phyloP scores from a whole-genome alignment of 169 alveolate genomes.

The Eimeria brunetti region DNA sequence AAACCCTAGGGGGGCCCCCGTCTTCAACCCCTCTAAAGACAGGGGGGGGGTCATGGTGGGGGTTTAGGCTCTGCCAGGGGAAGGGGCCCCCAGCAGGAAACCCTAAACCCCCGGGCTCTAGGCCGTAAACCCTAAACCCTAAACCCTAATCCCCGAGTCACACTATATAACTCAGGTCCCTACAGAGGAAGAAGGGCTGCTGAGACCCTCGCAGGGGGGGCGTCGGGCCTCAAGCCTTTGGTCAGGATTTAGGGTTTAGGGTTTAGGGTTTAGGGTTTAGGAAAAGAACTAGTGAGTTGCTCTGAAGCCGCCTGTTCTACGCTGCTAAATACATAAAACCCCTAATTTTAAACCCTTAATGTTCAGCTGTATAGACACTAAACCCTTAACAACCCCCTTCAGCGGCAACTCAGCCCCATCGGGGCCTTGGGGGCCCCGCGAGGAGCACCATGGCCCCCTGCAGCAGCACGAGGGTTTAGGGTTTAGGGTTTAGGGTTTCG shows the following conservation, averaged over 20 bases:
- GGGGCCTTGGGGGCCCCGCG: background rate
- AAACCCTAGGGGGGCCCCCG: slow-evolving; percentile 8
- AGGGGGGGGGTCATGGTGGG: slow-evolving; percentile 22
- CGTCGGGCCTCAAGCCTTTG: background rate
- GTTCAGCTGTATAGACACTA: background rate
- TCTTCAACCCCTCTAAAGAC: background rate
- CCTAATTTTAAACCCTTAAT: background rate
- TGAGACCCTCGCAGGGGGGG: background rate
- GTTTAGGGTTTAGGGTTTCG: background rate
- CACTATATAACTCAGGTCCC: background rate
- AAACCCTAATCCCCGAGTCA: too few relatives aligned
- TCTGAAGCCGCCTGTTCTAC: background rate
- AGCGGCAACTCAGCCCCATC: background rate
- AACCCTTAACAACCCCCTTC: too few relatives aligned
- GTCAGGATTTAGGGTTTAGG: too few relatives aligned
- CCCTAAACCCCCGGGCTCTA: background rate
- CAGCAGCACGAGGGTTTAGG: background rate
- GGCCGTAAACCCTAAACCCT: background rate
- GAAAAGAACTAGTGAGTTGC: background rate
- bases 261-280: background rate
- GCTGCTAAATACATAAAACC: background rate
- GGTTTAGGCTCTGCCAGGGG: background rate
- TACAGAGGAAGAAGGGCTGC: background rate
- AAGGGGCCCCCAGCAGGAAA: background rate
- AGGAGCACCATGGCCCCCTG: slow-evolving; percentile 7